Evolutionary conservation across 345 rosid species (phyloP).

Genomic region (Populus euphratica): DNA sequence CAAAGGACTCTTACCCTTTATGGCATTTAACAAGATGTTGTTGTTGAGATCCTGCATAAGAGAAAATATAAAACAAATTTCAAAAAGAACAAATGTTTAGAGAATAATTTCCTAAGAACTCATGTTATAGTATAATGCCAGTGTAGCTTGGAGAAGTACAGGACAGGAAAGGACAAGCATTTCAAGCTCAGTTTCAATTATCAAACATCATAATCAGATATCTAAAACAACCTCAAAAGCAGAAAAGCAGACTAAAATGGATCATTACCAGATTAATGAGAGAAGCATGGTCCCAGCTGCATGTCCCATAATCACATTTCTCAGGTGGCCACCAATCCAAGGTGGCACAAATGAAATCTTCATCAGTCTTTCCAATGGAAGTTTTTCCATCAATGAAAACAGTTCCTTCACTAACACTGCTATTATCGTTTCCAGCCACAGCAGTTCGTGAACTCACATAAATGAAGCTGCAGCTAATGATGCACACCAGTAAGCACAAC

Average conservation of each 20-base stretch:
- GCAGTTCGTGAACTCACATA: constrained; percentile 27
- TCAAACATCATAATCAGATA: not conserved
- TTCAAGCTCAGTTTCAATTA: not conserved
- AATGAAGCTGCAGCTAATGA: constrained; percentile 14
- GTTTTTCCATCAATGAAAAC: constrained; percentile 50
- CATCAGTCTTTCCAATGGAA: constrained; percentile 66
- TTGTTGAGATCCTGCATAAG: constrained; percentile 55
- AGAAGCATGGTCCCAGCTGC: constrained; percentile 84
- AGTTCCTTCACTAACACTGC: constrained; percentile 32
- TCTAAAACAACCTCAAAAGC: not conserved
- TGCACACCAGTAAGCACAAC: constrained; percentile 29
- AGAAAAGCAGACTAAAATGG: not conserved
- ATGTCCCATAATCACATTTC: constrained; percentile 92
- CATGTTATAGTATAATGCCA: not conserved
- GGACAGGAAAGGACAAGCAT: not conserved
- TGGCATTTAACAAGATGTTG: constrained; percentile 49
- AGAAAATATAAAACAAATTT: not conserved
- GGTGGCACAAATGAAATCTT: constrained; percentile 88
- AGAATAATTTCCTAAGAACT: not conserved
- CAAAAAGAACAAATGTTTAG: not conserved
- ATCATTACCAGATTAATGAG: constrained; percentile 76
- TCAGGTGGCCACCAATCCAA: constrained; percentile 99
- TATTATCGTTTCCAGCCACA: constrained; percentile 10
- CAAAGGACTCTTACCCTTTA: constrained; percentile 40
- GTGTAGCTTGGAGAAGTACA: not conserved